Conservation (phyloP, 2,329 filamentous ascomycete species). For the Penicillium digitatum region DNA sequence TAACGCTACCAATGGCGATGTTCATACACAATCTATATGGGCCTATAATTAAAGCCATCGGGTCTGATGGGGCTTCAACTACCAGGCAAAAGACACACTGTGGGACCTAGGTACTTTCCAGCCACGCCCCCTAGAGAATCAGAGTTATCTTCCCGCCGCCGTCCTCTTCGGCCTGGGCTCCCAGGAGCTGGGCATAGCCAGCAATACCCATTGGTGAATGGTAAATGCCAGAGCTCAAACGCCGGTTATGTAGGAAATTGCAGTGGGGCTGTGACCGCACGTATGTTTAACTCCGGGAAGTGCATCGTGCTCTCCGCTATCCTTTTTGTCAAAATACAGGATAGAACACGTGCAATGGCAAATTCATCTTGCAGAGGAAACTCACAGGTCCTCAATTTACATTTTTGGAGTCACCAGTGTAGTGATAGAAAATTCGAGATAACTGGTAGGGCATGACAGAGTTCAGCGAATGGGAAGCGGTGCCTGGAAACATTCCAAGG, state of each 20-base stretch:
- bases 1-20: too few relatives aligned
- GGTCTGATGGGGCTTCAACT: too few relatives aligned
- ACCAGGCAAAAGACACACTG: too few relatives aligned
- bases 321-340: not conserved
- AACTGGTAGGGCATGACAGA: too few relatives aligned
- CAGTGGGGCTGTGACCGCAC: slow-evolving; percentile 27
- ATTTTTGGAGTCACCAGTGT: not conserved
- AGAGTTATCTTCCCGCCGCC: slow-evolving; percentile 19
- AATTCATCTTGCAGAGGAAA: not conserved
- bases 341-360: not conserved
- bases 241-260: slow-evolving; percentile 12
- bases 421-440: not conserved
- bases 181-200: slow-evolving; percentile 12
- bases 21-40: too few relatives aligned
- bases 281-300: slow-evolving; percentile 22
- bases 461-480: not conserved
- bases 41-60: too few relatives aligned
- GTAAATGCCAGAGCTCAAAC: slow-evolving; percentile 10
- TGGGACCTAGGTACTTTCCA: too few relatives aligned
- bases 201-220: slow-evolving; percentile 4
- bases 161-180: slow-evolving; percentile 18
- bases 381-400: not conserved
- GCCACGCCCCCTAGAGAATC: slow-evolving; percentile 10
- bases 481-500: not conserved
- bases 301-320: slow-evolving; percentile 8